A percentile compares a stretch with the other conserved stretches of the same genome.
Evolutionary conservation across 176 grass and related monocot species (phyloP).

Genomic region (Microstegium vimineum): DNA sequence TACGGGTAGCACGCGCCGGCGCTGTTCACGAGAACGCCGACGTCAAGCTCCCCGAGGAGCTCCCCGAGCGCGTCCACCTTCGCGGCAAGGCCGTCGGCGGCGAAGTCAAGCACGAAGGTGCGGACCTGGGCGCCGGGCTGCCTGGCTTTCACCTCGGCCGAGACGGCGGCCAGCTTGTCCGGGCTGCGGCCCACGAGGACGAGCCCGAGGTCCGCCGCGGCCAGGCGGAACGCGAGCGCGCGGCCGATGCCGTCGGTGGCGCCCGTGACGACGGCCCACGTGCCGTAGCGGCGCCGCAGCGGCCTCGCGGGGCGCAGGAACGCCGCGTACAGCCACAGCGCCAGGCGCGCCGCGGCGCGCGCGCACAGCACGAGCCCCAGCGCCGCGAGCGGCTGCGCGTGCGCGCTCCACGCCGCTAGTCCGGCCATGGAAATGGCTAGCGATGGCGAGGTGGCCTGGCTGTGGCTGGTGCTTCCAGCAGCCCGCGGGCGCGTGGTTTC

Average conservation of each 20-base stretch:
- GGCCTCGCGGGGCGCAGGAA: conserved; percentile 66
- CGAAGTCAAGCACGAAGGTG: conserved; percentile 65
- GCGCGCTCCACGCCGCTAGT: not conserved
- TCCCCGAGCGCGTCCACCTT: conserved; percentile 37
- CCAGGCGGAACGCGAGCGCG: conserved; percentile 51
- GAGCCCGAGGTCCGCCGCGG: conserved; percentile 41
- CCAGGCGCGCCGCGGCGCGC: conserved; percentile 12
- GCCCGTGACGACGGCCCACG: conserved; percentile 75
- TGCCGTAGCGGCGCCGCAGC: conserved; percentile 51
- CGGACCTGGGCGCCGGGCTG: conserved; percentile 28
- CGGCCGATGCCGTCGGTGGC: conserved; percentile 70
- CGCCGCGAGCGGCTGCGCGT: conserved; percentile 3
- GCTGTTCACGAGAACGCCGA: conserved; percentile 71
- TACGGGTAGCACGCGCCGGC: conserved; percentile 58
- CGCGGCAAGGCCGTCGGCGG: conserved; percentile 25
- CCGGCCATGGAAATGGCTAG: not conserved
- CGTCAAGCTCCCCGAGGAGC: conserved; percentile 45
- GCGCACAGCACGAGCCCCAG: conserved; percentile 38
- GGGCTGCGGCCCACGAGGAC: conserved; percentile 68
- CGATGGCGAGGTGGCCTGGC: too few species aligned
- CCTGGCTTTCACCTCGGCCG: conserved; percentile 19
- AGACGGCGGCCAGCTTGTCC: conserved; percentile 49
- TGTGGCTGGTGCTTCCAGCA: not conserved
- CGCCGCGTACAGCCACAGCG: conserved; percentile 41
- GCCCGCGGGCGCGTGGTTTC: not conserved